Evolutionary conservation across 1,284 basidiomycete species (phyloP).

Genomic region (Ustilago shanxiensis): DNA sequence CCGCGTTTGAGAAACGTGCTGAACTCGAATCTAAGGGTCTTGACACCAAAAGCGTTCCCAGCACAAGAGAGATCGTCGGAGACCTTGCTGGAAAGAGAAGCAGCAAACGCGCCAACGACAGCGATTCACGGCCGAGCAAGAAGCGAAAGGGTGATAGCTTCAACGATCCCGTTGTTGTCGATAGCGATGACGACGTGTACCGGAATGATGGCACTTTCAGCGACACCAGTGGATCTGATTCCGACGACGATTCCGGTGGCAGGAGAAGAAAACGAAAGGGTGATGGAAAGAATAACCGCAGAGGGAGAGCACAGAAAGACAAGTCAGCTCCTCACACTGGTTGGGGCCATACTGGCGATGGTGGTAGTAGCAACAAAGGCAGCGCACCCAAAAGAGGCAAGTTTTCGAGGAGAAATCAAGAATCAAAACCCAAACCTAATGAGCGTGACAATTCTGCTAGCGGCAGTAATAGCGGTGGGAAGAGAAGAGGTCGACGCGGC

Average conservation of each 20-base stretch:
- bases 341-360: slow-evolving; percentile 32
- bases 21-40: slow-evolving; percentile 18
- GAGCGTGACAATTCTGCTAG: background rate
- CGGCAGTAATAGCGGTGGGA: slow-evolving; percentile 8
- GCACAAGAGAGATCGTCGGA: slow-evolving; percentile 19
- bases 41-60: slow-evolving; percentile 6
- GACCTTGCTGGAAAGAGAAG: background rate
- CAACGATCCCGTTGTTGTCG: slow-evolving; percentile 16
- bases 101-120: background rate
- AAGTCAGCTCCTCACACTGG: slow-evolving; percentile 12
- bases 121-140: slow-evolving; percentile 15
- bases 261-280: slow-evolving; percentile 14
- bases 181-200: slow-evolving; percentile 3
- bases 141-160: slow-evolving; percentile 9
- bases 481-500: background rate
- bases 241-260: background rate
- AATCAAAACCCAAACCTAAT: background rate
- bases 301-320: background rate
- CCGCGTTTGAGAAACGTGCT: slow-evolving; percentile 21
- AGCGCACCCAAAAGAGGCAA: slow-evolving; percentile 9
- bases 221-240: slow-evolving; percentile 10
- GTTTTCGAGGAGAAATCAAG: slow-evolving; percentile 15
- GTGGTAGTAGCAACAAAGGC: background rate
- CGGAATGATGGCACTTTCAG: slow-evolving; percentile 12
- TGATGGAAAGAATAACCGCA: slow-evolving; percentile 29